Conservation (phyloP, 371 early-diverging fungal genomes). For the Lichtheimia ramosa region DNA sequence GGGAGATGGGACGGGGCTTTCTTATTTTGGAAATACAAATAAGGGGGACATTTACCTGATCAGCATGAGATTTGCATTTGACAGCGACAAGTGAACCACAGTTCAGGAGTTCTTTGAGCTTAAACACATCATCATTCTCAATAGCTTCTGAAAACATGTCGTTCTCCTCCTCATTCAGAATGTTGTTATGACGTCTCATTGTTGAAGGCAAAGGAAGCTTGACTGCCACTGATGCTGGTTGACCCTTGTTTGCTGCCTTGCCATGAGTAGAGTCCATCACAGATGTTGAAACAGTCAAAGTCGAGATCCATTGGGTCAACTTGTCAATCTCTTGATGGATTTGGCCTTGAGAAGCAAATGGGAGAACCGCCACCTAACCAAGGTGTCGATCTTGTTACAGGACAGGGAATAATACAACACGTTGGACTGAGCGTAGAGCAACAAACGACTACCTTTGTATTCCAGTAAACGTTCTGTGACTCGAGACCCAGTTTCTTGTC, state of each 20-base stretch:
- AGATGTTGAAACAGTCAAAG: slow-evolving; percentile 6
- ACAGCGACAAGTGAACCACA: not conserved
- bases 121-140: slow-evolving; percentile 10
- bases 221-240: slow-evolving; percentile 12
- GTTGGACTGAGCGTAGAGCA: not conserved
- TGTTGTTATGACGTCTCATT: not conserved
- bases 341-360: slow-evolving; percentile 29
- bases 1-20: no score
- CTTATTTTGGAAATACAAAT: no score
- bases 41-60: slow-evolving; percentile 9
- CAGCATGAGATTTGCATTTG: slow-evolving; percentile 5
- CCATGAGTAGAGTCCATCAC: not conserved
- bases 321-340: slow-evolving; percentile 29
- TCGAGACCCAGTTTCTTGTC: slow-evolving; percentile 58
- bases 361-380: slow-evolving; percentile 32
- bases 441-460: slow-evolving; percentile 42
- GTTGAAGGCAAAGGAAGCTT: slow-evolving; percentile 10
- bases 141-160: slow-evolving; percentile 6
- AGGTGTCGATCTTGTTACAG: not conserved
- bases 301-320: slow-evolving; percentile 28
- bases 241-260: slow-evolving; percentile 3
- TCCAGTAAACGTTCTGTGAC: slow-evolving; percentile 51
- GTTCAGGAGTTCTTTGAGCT: slow-evolving; percentile 4
- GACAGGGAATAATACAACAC: no score
- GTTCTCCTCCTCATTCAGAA: slow-evolving; percentile 3